Conservation (phyloP, 2,329 filamentous ascomycete species). For the Trichophyton simii region DNA sequence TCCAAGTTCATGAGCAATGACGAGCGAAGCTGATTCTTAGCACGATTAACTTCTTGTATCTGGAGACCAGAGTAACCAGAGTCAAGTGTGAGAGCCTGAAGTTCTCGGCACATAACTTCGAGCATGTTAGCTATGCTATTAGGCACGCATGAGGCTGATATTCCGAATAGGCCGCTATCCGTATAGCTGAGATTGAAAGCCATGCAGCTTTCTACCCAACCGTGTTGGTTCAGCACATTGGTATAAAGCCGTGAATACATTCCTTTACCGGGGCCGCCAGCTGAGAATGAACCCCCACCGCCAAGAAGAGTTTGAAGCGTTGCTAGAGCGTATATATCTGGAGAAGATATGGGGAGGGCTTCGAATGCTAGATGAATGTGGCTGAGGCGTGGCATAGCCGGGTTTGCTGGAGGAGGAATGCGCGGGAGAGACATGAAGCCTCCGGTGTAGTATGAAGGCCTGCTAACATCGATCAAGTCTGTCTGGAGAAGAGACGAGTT, state of each 20-base stretch:
- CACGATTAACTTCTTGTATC: slow-evolving; percentile 67
- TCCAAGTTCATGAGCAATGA: slow-evolving; percentile 95
- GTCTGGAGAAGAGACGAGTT: slow-evolving; percentile 35
- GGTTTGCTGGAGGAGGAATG: slow-evolving; percentile 64
- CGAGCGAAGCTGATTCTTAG: slow-evolving; percentile 91
- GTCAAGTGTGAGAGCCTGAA: slow-evolving; percentile 64
- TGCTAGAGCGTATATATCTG: slow-evolving; percentile 91
- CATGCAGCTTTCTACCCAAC: slow-evolving; percentile 91
- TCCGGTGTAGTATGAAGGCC: slow-evolving; percentile 75
- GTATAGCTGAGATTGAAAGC: slow-evolving; percentile 98
- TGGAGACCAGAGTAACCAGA: slow-evolving; percentile 61
- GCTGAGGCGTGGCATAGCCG: slow-evolving; percentile 66
- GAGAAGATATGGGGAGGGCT: slow-evolving; percentile 75
- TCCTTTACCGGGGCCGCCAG: slow-evolving; percentile 91
- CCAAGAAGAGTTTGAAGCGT: slow-evolving; percentile 92
- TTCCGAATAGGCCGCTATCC: slow-evolving; percentile 89
- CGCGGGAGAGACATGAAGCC: slow-evolving; percentile 78
- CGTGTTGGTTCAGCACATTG: slow-evolving; percentile 93
- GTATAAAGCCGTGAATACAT: slow-evolving; percentile 99
- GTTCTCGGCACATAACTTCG: slow-evolving; percentile 86
- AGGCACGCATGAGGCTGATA: slow-evolving; percentile 74
- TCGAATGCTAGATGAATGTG: slow-evolving; percentile 96
- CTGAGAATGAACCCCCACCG: slow-evolving; percentile 90
- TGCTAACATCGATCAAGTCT: slow-evolving; percentile 44
- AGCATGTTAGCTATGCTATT: slow-evolving; percentile 70